Evolutionary conservation across 2,329 filamentous ascomycete species (phyloP).

Genomic region (Cladosporium sp.): DNA sequence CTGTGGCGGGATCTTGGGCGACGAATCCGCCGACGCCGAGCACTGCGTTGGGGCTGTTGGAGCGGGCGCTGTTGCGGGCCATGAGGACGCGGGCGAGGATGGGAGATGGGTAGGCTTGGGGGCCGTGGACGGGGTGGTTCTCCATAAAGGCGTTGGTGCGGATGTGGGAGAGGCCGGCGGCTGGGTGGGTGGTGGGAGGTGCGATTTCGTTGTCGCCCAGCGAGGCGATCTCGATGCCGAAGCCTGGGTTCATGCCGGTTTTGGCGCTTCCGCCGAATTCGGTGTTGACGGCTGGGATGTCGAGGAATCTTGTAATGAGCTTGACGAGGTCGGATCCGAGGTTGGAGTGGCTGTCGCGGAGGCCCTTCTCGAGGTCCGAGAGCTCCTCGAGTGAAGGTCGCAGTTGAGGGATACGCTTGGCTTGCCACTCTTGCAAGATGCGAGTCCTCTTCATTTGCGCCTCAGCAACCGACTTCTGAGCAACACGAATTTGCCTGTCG

Average conservation of each 20-base stretch:
- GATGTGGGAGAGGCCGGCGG: constrained; percentile 59
- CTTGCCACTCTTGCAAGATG: constrained; percentile 20
- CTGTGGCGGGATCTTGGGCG: constrained; percentile 29
- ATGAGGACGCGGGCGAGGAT: constrained; percentile 56
- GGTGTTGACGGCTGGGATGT: constrained; percentile 44
- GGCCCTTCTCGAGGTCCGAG: constrained; percentile 29
- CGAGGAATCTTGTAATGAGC: constrained; percentile 53
- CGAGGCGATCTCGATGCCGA: not conserved
- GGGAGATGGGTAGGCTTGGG: constrained; percentile 50
- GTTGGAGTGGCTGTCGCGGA: constrained; percentile 46
- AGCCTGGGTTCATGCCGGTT: not conserved
- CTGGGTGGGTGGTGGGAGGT: constrained; percentile 61
- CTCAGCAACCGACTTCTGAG: constrained; percentile 8
- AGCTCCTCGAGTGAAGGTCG: constrained; percentile 14
- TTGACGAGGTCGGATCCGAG: constrained; percentile 49
- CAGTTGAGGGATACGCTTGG: constrained; percentile 16
- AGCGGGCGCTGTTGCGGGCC: constrained; percentile 37
- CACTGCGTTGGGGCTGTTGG: constrained; percentile 30
- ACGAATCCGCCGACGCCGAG: constrained; percentile 46
- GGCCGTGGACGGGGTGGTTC: constrained; percentile 60
- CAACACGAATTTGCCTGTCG: not conserved
- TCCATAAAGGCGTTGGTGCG: constrained; percentile 51
- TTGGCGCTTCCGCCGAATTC: constrained; percentile 34
- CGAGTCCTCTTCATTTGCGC: constrained; percentile 15
- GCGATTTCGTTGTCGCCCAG: constrained; percentile 31